phyloP scores from a whole-genome alignment of 2,329 filamentous ascomycete species.

The Pseudogymnoascus sp. region DNA sequence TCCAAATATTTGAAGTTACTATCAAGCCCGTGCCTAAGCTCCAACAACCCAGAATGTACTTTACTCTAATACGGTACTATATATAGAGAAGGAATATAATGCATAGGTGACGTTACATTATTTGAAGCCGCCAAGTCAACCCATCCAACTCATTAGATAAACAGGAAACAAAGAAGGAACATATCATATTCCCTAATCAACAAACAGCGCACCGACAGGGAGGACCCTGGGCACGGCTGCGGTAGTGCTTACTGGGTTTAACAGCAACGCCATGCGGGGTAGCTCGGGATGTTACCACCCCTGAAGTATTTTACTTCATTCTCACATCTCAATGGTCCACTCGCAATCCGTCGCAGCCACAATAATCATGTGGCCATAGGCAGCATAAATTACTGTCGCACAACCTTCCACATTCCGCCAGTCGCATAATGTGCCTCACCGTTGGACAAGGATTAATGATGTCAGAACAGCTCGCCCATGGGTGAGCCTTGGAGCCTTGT shows the following conservation, averaged over 20 bases:
- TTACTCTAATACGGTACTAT: background rate
- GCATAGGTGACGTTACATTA: background rate
- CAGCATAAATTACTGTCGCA: background rate
- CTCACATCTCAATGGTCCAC: slow-evolving; percentile 5
- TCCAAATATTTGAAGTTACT: background rate
- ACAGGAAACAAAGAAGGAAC: background rate
- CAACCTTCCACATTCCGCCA: background rate
- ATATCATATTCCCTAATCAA: background rate
- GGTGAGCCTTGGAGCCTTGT: background rate
- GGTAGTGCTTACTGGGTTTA: background rate
- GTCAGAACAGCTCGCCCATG: background rate
- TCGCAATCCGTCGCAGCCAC: background rate
- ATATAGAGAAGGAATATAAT: background rate
- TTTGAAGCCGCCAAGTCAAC: background rate
- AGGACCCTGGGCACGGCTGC: background rate
- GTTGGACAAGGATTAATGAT: background rate
- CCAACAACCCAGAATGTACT: background rate
- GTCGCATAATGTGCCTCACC: background rate
- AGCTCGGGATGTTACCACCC: background rate
- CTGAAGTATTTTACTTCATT: background rate
- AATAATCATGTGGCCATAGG: background rate
- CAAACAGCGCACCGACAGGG: background rate
- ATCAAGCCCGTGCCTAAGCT: background rate
- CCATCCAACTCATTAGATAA: background rate
- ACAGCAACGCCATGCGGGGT: slow-evolving; percentile 3